A percentile compares a stretch with the other conserved stretches of the same genome.
phyloP scores from a whole-genome alignment of 2,329 filamentous ascomycete species.

The Cladosporium colombiae region DNA sequence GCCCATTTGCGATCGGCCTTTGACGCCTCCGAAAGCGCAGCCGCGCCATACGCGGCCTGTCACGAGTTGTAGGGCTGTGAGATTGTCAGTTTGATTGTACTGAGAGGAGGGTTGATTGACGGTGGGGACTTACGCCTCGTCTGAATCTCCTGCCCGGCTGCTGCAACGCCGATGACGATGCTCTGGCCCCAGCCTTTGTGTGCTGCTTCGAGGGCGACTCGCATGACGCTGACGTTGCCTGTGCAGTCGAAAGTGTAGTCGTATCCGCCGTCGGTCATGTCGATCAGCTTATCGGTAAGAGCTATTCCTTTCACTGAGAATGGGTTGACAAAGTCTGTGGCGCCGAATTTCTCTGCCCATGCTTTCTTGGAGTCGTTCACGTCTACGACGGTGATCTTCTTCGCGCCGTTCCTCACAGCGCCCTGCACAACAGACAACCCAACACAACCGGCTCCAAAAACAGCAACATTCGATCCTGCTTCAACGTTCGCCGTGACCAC shows the following conservation, averaged over 20 bases:
- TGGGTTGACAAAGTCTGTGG: conserved; percentile 95
- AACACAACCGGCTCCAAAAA: conserved; percentile 92
- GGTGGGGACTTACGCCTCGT: conserved; percentile 72
- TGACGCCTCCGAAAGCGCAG: conserved; percentile 93
- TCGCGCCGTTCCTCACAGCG: conserved; percentile 76
- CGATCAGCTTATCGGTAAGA: conserved; percentile 85
- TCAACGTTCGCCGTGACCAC: conserved; percentile 87
- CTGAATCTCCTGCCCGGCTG: conserved; percentile 87
- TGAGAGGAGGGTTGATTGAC: neutral
- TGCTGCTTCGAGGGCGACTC: conserved; percentile 87
- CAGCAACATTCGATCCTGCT: conserved; percentile 79
- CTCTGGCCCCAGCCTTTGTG: conserved; percentile 98
- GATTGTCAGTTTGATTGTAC: conserved; percentile 7
- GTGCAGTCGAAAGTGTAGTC: conserved; percentile 99
- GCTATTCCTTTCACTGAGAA: conserved; percentile 60
- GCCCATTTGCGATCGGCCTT: conserved; percentile 86
- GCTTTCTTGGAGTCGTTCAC: conserved; percentile 84
- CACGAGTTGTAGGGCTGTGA: conserved; percentile 86
- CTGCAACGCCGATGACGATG: conserved; percentile 92
- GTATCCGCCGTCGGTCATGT: conserved; percentile 94
- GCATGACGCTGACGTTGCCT: conserved; percentile 90
- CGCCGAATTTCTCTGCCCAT: conserved; percentile 89
- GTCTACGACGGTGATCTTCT: conserved; percentile 71
- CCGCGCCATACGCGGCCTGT: conserved; percentile 95
- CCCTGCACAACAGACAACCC: conserved; percentile 91